Conservation (phyloP, 2,329 filamentous ascomycete genomes). For the Phyllosticta citrichinensis region DNA sequence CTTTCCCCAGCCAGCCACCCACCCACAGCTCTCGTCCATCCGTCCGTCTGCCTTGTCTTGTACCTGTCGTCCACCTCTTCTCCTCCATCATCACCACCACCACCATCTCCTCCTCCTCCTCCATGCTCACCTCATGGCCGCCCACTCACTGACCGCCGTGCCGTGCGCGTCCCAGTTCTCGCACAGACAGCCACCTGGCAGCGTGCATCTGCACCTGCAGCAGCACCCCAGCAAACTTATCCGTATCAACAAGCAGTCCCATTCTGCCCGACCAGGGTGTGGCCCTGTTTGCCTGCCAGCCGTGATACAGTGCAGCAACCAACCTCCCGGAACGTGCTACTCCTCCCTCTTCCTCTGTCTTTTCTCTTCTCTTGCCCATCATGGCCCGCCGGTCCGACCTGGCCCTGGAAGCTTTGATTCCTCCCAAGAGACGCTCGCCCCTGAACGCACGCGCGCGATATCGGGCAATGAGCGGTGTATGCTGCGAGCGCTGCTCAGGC, state of each 20-base stretch:
- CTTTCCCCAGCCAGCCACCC: not conserved
- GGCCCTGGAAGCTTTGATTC: constrained; percentile 5
- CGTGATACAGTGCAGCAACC: not conserved
- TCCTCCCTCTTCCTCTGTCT: not conserved
- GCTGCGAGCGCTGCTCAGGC: not conserved
- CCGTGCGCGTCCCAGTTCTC: not conserved
- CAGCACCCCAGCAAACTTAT: not conserved
- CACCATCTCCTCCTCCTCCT: not conserved
- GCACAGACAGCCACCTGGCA: not conserved
- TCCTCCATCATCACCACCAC: not conserved
- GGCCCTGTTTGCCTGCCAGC: not conserved
- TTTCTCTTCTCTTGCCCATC: not conserved
- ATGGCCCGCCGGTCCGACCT: not conserved
- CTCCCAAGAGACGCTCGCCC: constrained; percentile 4
- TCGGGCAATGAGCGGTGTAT: constrained; percentile 11
- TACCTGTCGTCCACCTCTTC: not conserved
- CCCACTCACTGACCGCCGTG: not conserved
- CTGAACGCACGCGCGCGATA: constrained; percentile 7
- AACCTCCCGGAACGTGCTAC: not conserved
- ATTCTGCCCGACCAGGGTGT: not conserved
- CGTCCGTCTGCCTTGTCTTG: not conserved
- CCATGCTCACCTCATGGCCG: not conserved
- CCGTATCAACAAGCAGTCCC: not conserved
- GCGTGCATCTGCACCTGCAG: not conserved
- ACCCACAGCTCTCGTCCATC: too few species aligned